Conservation (phyloP, 2,329 filamentous ascomycete genomes). For the Aspergillus sp. region DNA sequence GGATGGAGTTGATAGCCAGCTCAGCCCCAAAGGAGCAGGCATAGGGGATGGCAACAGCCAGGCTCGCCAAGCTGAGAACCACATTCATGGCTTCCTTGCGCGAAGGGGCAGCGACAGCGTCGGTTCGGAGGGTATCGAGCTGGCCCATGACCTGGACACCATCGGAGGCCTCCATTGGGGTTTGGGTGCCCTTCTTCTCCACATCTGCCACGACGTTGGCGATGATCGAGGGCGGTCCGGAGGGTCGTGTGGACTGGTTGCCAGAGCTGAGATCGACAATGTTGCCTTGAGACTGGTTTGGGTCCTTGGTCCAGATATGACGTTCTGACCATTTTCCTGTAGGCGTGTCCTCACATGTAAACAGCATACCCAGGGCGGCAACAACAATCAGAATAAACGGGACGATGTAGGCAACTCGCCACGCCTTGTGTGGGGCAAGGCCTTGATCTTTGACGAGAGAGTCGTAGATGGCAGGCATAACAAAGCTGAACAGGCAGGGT, state of each 20-base stretch:
- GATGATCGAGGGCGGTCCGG: conserved; percentile 31
- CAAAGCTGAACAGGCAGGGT: conserved; percentile 57
- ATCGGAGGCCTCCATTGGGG: conserved; percentile 35
- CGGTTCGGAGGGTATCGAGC: conserved; percentile 58
- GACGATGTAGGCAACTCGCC: conserved; percentile 83
- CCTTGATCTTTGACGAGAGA: conserved; percentile 66
- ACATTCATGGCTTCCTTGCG: conserved; percentile 65
- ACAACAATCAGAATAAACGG: conserved; percentile 75
- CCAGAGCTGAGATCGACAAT: conserved; percentile 37
- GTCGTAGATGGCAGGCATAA: conserved; percentile 89
- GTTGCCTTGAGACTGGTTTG: conserved; percentile 28
- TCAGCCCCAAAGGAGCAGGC: conserved; percentile 66
- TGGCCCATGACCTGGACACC: conserved; percentile 50
- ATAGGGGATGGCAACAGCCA: conserved; percentile 59
- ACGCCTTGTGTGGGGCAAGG: conserved; percentile 70
- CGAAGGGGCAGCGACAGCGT: conserved; percentile 66
- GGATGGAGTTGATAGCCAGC: conserved; percentile 63
- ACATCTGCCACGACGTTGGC: conserved; percentile 30
- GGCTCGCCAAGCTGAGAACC: conserved; percentile 63
- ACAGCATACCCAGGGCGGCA: conserved; percentile 69
- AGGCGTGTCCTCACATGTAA: conserved; percentile 80
- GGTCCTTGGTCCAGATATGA: conserved; percentile 59
- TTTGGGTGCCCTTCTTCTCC: conserved; percentile 39
- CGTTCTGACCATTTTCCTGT: conserved; percentile 81
- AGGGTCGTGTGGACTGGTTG: conserved; percentile 26